Evolutionary conservation across 176 grass and related monocot genomes (phyloP).

Genomic region (Oryza longistaminata): DNA sequence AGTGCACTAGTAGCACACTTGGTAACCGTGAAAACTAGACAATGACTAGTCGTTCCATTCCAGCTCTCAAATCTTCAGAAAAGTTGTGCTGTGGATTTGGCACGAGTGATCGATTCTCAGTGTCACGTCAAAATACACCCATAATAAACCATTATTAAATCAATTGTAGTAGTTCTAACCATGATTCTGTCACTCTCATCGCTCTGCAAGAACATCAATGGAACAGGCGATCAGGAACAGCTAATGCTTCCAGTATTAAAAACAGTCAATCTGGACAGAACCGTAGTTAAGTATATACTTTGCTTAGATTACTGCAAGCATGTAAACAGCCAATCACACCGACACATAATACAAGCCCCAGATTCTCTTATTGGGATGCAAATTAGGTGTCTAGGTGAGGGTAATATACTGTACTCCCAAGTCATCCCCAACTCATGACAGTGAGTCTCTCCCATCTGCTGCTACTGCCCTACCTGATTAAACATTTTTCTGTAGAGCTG

Average conservation of each 20-base stretch:
- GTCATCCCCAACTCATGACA: neutral
- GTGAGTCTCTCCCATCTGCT: slow-evolving; percentile 5
- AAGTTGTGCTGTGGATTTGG: neutral
- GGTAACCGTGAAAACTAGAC: slow-evolving; percentile 41
- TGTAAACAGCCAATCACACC: slow-evolving; percentile 56
- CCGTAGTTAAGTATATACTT: slow-evolving; percentile 24
- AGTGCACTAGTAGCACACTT: slow-evolving; percentile 34
- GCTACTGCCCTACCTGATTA: neutral
- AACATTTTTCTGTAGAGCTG: neutral
- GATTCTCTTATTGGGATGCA: slow-evolving; percentile 58
- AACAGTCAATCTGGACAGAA: slow-evolving; percentile 34
- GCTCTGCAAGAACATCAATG: slow-evolving; percentile 1
- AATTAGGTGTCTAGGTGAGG: slow-evolving; percentile 41
- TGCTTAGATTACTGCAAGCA: slow-evolving; percentile 38
- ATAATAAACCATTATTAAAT: neutral
- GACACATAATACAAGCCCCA: slow-evolving; percentile 42
- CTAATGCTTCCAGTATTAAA: slow-evolving; percentile 40
- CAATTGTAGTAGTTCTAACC: neutral
- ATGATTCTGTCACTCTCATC: no score
- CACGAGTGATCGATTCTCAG: slow-evolving; percentile 19
- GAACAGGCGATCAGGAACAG: slow-evolving; percentile 34
- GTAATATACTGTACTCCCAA: neutral
- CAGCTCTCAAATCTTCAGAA: slow-evolving; percentile 21
- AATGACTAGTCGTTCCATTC: slow-evolving; percentile 28
- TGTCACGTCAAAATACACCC: slow-evolving; percentile 16